phyloP scores from a whole-genome alignment of 2,329 filamentous ascomycete genomes.

The Didymella segeticola region DNA sequence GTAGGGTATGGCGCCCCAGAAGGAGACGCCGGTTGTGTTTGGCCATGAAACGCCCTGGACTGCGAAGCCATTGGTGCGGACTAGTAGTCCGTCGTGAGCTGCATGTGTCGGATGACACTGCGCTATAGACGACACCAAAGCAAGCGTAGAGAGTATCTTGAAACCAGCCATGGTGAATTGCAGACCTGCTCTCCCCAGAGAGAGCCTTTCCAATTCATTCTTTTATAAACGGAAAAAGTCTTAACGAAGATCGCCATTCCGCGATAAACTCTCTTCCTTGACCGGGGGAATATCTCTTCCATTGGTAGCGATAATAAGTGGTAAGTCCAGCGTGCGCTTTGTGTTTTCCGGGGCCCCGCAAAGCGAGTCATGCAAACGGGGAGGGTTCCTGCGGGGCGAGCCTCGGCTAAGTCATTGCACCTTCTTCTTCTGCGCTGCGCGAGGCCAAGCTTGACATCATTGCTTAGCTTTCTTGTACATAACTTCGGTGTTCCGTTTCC shows the following conservation, averaged over 20 bases:
- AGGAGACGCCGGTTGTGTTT: slow-evolving; percentile 30
- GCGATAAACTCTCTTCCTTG: slow-evolving; percentile 8
- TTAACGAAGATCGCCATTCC: neutral
- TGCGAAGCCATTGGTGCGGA: slow-evolving; percentile 25
- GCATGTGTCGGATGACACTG: neutral
- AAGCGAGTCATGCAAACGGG: slow-evolving; percentile 13
- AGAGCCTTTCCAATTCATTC: neutral
- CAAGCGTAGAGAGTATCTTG: neutral
- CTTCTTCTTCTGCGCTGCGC: neutral
- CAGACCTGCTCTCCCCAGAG: neutral
- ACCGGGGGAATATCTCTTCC: slow-evolving; percentile 16
- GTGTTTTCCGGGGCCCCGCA: slow-evolving; percentile 18
- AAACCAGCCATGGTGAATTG: neutral
- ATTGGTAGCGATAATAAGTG: neutral
- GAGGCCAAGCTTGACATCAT: slow-evolving; percentile 5
- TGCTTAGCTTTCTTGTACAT: slow-evolving; percentile 1
- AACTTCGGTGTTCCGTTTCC: neutral
- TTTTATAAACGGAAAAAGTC: neutral
- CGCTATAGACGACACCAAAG: neutral
- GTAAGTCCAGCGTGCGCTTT: slow-evolving; percentile 9
- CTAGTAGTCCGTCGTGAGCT: slow-evolving; percentile 15
- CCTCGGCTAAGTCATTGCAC: slow-evolving; percentile 4
- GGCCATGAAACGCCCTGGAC: slow-evolving; percentile 25
- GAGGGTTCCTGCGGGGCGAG: neutral
- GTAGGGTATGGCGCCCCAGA: too few species aligned